Conservation (phyloP, 768 basidiomycete species). For the Pleurotus tuber-regium region DNA sequence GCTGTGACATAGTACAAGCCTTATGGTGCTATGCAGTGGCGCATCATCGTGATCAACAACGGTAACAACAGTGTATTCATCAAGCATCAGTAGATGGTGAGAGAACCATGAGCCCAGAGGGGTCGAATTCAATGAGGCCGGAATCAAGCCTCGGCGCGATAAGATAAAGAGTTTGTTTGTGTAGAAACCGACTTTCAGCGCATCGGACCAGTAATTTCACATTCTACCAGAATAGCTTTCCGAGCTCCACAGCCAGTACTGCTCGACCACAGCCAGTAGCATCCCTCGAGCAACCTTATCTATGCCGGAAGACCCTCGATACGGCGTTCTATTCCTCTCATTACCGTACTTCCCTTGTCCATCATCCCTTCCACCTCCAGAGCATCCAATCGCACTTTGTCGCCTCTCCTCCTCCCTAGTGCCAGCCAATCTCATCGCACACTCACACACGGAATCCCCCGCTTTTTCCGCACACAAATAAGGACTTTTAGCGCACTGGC, state of each 20-base stretch:
- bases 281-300: conserved; percentile 38
- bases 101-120: no score
- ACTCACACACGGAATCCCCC: neutral
- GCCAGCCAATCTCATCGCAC: neutral
- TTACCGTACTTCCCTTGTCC: conserved; percentile 6
- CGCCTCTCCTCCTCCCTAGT: neutral
- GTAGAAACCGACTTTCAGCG: no score
- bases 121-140: no score
- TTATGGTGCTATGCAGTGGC: neutral
- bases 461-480: neutral
- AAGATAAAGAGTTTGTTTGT: no score
- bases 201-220: neutral
- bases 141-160: neutral
- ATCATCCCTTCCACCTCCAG: neutral
- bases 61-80: no score
- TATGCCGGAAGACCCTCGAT: conserved; percentile 14
- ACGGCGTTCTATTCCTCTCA: conserved; percentile 12
- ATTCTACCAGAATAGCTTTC: neutral
- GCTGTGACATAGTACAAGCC: neutral
- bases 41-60: neutral
- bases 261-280: conserved; percentile 37
- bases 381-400: neutral
- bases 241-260: conserved; percentile 24
- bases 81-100: no score
- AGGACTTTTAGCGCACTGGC: neutral